Percentiles rank a stretch among this genome's conserved stretches.
These are phyloP conservation scores for Mucor racemosus DNA, from an alignment of 371 early-diverging fungal species.

Conservation along the genomic window DNA sequence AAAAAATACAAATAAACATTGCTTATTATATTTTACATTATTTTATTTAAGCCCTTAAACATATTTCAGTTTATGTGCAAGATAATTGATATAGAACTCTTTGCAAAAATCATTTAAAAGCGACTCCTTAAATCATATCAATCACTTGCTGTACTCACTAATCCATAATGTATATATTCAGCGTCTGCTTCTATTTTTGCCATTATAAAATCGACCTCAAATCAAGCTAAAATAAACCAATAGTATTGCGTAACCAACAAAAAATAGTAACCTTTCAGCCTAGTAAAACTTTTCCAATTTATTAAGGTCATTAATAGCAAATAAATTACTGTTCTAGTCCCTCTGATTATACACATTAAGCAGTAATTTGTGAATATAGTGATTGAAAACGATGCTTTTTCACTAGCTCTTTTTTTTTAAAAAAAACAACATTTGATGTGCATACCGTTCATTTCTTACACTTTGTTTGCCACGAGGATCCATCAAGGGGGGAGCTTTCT, in stretches of 20 bases:
- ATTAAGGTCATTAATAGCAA: not conserved
- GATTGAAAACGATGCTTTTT: conserved; percentile 5
- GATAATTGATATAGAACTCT: not conserved
- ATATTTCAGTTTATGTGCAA: not conserved
- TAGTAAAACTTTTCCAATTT: not conserved
- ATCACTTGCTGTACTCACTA: too few species aligned
- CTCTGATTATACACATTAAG: not conserved
- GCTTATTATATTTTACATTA: not conserved
- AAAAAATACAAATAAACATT: not conserved
- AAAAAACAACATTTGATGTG: conserved; percentile 2
- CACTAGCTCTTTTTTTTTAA: too few species aligned
- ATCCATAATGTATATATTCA: too few species aligned
- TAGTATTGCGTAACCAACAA: not conserved
- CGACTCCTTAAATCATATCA: too few species aligned
- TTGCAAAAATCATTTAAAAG: too few species aligned
- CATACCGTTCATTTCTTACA: conserved; percentile 2
- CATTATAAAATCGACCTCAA: too few species aligned
- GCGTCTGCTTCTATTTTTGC: too few species aligned
- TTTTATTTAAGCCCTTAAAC: conserved; percentile 5
- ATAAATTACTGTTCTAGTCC: conserved; percentile 2
- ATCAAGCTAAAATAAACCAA: not conserved
- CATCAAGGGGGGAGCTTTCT: not conserved
- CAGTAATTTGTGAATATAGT: conserved; percentile 7
- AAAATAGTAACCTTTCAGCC: not conserved
- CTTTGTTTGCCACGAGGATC: not conserved